These are phyloP conservation scores for Exophiala calicioides DNA, from an alignment of 2,329 filamentous ascomycete genomes.

Conservation along the genomic window DNA sequence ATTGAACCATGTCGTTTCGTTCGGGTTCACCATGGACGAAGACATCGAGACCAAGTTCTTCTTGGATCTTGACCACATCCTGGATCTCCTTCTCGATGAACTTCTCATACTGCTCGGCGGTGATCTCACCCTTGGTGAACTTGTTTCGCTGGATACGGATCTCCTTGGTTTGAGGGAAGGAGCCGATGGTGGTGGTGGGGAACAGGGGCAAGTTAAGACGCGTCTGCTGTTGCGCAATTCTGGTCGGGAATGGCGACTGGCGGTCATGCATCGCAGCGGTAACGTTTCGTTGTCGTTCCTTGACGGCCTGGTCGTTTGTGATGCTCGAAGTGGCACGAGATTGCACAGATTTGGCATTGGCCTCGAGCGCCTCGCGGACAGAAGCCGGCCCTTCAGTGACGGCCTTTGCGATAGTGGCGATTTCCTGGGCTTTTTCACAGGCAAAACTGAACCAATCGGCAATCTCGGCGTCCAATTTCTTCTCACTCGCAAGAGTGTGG, in stretches of 20 bases:
- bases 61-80: conserved; percentile 92
- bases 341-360: conserved; percentile 92
- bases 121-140: conserved; percentile 98
- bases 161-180: conserved; percentile 99
- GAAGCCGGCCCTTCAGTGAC: conserved; percentile 88
- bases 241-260: conserved; percentile 80
- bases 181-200: conserved; percentile 98
- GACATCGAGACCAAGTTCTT: conserved; percentile 96
- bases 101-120: conserved; percentile 86
- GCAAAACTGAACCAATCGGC: conserved; percentile 99
- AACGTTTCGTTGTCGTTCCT: conserved; percentile 91
- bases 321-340: conserved; percentile 87
- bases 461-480: conserved; percentile 93
- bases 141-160: conserved; percentile 96
- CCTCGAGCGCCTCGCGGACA: conserved; percentile 86
- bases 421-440: conserved; percentile 87
- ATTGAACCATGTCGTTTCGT: conserved; percentile 99
- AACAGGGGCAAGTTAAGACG: conserved; percentile 93
- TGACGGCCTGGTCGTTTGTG: conserved; percentile 96
- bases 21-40: conserved; percentile 98
- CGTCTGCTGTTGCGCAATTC: conserved; percentile 86
- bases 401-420: conserved; percentile 93
- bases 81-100: conserved; percentile 99
- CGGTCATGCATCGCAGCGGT: conserved; percentile 84
- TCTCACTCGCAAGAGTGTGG: conserved; percentile 97